phyloP scores from a whole-genome alignment of 2,329 filamentous ascomycete genomes.

The Paecilomyces variotii region DNA sequence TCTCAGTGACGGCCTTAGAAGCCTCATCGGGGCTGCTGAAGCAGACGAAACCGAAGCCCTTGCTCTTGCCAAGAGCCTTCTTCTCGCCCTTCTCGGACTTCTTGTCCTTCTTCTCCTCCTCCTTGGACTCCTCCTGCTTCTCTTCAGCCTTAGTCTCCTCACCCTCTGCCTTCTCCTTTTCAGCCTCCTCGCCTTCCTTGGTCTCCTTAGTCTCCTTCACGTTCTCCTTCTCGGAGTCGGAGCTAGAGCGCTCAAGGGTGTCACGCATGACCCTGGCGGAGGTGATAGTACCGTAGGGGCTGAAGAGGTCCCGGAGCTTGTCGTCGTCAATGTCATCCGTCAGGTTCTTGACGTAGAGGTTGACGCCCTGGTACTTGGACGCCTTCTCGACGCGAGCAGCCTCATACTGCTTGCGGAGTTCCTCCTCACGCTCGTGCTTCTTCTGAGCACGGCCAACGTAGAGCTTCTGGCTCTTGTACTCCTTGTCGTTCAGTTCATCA shows the following conservation, averaged over 20 bases:
- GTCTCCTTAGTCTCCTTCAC: slow-evolving; percentile 13
- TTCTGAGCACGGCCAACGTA: slow-evolving; percentile 99
- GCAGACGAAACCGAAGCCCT: slow-evolving; percentile 99
- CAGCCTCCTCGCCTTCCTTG: slow-evolving; percentile 31
- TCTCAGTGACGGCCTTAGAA: slow-evolving; percentile 97
- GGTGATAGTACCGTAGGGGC: slow-evolving; percentile 87
- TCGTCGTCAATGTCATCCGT: slow-evolving; percentile 96
- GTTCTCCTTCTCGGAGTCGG: slow-evolving; percentile 45
- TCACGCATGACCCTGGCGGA: slow-evolving; percentile 99
- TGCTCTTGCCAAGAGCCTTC: slow-evolving; percentile 86
- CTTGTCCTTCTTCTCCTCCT: slow-evolving; percentile 47
- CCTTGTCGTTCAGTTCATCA: slow-evolving; percentile 82
- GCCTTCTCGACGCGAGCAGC: slow-evolving; percentile 96
- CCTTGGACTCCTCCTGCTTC: slow-evolving; percentile 46
- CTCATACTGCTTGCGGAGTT: slow-evolving; percentile 97
- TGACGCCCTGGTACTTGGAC: slow-evolving; percentile 98
- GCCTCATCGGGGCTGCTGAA: slow-evolving; percentile 99
- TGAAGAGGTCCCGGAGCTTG: slow-evolving; percentile 90
- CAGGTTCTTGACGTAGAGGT: slow-evolving; percentile 99
- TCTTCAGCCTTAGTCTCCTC: slow-evolving; percentile 30
- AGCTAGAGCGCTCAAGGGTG: slow-evolving; percentile 38
- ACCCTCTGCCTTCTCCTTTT: slow-evolving; percentile 21
- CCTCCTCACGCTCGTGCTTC: slow-evolving; percentile 99
- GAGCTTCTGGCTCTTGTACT: slow-evolving; percentile 89
- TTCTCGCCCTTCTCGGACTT: slow-evolving; percentile 51